Conservation (phyloP, 352 stramenopile genomes). For the Chrysophaeum taylorii region DNA sequence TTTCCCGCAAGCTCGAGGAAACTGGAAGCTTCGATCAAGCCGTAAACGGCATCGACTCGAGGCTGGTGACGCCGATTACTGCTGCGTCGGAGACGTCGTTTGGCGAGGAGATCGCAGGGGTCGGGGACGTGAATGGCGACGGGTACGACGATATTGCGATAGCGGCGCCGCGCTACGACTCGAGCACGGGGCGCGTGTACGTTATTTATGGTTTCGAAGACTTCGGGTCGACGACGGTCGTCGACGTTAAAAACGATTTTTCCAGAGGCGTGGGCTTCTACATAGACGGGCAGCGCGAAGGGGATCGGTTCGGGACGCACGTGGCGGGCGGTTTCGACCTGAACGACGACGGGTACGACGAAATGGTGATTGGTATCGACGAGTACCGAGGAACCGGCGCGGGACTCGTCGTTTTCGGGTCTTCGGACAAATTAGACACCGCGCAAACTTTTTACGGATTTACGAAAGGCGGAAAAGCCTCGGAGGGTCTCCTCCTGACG, state of each 20-base stretch:
- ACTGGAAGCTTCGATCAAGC: not conserved
- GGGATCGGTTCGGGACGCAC: not conserved
- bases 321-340: conserved; percentile 1
- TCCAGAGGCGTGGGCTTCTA: not conserved
- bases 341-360: conserved; percentile 6
- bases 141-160: conserved; percentile 11
- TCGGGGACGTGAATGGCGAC: conserved; percentile 14
- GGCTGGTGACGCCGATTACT: not conserved
- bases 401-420: not conserved
- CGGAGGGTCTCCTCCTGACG: not conserved
- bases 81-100: not conserved
- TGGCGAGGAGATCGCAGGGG: not conserved
- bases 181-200: not conserved
- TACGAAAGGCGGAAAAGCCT: no score
- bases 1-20: not conserved
- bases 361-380: not conserved
- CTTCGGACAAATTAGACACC: no score
- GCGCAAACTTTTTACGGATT: no score
- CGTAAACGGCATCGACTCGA: not conserved
- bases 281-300: not conserved
- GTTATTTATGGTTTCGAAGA: conserved; percentile 8
- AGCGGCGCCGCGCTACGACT: not conserved
- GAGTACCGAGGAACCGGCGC: not conserved
- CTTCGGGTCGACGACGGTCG: not conserved
- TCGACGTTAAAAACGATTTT: not conserved